A percentile compares a stretch with the other conserved stretches of the same genome.
phyloP scores from a whole-genome alignment of 1,284 basidiomycete genomes.

The Xanthoconium separans region DNA sequence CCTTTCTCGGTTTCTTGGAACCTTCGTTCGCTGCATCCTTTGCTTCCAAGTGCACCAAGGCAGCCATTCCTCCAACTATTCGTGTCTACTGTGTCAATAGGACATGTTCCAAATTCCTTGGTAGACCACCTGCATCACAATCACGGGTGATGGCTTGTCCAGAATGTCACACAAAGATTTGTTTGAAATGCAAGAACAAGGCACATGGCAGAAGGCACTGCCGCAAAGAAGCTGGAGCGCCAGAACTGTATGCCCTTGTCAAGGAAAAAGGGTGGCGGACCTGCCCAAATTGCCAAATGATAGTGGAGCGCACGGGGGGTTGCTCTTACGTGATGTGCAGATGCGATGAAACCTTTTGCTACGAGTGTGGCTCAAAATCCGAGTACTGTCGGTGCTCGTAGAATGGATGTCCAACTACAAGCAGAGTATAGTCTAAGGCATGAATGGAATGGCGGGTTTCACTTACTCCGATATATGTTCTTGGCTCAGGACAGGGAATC shows the following conservation, averaged over 20 bases:
- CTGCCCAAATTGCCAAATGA: conserved; percentile 40
- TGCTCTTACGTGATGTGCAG: conserved; percentile 43
- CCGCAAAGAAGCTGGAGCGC: conserved; percentile 22
- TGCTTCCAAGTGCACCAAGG: conserved; percentile 32
- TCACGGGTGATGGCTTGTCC: conserved; percentile 14
- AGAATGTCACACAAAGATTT: conserved; percentile 32
- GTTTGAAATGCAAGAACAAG: conserved; percentile 33
- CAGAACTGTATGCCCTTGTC: conserved; percentile 35
- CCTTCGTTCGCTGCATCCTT: conserved; percentile 27
- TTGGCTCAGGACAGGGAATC: no score
- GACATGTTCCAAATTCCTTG: conserved; percentile 41
- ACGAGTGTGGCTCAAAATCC: conserved; percentile 38
- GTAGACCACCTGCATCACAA: conserved; percentile 21
- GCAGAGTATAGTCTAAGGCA: no score
- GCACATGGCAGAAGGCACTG: conserved; percentile 13
- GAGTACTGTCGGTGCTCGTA: conserved; percentile 22
- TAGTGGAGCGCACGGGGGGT: conserved; percentile 40
- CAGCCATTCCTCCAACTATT: conserved; percentile 26
- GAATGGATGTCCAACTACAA: no score
- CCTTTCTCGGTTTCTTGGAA: conserved; percentile 32
- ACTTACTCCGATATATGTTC: no score
- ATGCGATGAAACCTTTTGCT: conserved; percentile 43
- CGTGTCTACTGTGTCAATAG: conserved; percentile 44
- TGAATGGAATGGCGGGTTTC: accelerated
- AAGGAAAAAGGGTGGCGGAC: conserved; percentile 37